These are phyloP conservation scores for Xanthoparmelia taractica DNA, from an alignment of 495 filamentous ascomycete species.

Conservation along the genomic window DNA sequence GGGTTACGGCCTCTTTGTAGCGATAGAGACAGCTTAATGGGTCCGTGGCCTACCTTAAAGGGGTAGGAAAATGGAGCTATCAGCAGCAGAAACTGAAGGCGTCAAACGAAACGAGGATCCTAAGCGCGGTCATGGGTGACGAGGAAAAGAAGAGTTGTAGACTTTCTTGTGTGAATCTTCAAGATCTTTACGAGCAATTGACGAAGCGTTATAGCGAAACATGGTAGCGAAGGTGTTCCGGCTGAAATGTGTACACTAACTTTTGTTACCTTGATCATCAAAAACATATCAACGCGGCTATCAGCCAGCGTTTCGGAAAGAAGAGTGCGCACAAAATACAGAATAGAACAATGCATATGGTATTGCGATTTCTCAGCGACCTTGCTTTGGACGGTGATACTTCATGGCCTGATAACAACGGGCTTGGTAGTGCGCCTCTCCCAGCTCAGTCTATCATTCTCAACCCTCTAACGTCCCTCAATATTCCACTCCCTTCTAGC, in stretches of 20 bases:
- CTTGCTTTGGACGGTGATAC: neutral
- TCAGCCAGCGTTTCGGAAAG: neutral
- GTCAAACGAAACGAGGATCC: neutral
- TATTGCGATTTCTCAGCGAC: neutral
- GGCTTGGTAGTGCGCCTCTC: neutral
- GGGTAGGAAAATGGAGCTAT: neutral
- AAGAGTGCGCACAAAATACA: neutral
- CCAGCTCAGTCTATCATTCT: neutral
- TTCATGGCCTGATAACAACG: neutral
- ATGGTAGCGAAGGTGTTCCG: conserved; percentile 15
- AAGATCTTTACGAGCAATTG: neutral
- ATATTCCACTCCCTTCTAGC: neutral
- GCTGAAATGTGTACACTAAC: conserved; percentile 8
- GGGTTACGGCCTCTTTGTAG: conserved; percentile 2
- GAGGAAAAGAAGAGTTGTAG: neutral
- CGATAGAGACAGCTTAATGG: conserved; percentile 6
- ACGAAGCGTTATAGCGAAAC: conserved; percentile 3
- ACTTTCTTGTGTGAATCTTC: neutral
- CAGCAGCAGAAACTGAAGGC: neutral
- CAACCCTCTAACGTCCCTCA: neutral
- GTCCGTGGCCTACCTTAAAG: neutral
- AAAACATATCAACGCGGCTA: neutral
- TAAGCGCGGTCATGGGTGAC: neutral
- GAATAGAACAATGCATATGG: conserved; percentile 1
- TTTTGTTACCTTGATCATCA: neutral